These are phyloP conservation scores for Raddia guianensis DNA, from an alignment of 176 grass and related monocot genomes.

Conservation along the genomic window DNA sequence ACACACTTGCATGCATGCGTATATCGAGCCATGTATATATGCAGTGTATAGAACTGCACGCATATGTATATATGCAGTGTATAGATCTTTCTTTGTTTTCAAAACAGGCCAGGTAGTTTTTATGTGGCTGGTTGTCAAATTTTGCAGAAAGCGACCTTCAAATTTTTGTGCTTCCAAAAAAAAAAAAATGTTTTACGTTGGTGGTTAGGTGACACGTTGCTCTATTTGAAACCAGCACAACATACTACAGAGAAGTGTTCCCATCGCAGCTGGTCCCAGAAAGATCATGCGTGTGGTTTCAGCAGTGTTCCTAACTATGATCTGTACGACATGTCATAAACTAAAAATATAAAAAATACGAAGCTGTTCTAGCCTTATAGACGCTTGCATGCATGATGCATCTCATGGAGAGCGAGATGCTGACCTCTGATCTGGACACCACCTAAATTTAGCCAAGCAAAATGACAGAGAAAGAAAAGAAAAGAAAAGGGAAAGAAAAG, in stretches of 20 bases:
- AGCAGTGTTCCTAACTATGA: not conserved
- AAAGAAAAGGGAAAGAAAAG: not conserved
- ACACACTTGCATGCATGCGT: no score
- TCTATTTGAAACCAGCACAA: not conserved
- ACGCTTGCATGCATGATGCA: no score
- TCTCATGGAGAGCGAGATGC: not conserved
- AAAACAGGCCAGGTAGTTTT: not conserved
- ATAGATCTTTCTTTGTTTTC: not conserved
- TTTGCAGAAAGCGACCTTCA: not conserved
- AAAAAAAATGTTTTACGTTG: not conserved
- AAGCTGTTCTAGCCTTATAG: not conserved
- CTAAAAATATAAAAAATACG: not conserved
- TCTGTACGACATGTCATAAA: not conserved
- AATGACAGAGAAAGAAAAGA: conserved; percentile 5
- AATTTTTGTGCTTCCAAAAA: not conserved
- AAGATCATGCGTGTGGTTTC: not conserved
- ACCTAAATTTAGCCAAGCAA: conserved; percentile 43
- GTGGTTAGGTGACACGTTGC: not conserved
- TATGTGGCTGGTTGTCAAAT: not conserved
- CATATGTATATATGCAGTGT: no score
- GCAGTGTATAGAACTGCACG: no score
- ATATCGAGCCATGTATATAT: no score
- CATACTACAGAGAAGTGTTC: not conserved
- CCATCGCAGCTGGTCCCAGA: not conserved
- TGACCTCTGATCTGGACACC: not conserved